These are phyloP conservation scores for Aurinia saxatilis DNA, from an alignment of 345 rosid genomes.

Conservation along the genomic window DNA sequence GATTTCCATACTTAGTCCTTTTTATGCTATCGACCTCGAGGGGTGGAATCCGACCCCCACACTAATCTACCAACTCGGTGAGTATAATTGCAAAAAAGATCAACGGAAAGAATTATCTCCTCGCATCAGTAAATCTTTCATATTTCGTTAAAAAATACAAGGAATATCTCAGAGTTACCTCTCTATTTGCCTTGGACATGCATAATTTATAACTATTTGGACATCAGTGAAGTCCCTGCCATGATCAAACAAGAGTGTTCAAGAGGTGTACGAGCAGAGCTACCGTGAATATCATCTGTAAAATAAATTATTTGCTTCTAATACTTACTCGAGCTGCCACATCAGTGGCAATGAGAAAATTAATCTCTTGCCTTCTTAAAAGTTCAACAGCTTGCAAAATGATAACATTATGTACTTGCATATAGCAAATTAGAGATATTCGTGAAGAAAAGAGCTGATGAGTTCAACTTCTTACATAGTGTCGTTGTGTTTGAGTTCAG, in stretches of 20 bases:
- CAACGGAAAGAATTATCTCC: background rate
- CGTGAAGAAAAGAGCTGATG: background rate
- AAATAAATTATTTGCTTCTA: background rate
- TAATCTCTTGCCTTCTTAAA: constrained; percentile 85
- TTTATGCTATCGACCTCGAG: too few species aligned
- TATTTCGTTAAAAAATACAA: background rate
- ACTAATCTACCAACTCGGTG: constrained; percentile 96
- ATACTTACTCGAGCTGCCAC: constrained; percentile 92
- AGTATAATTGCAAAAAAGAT: constrained; percentile 51
- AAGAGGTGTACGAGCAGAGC: constrained; percentile 4
- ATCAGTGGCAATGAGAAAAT: constrained; percentile 91
- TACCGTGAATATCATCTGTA: too few species aligned
- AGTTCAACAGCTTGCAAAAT: constrained; percentile 71
- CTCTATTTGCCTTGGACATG: constrained; percentile 93
- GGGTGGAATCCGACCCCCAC: too few species aligned
- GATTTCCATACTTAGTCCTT: too few species aligned
- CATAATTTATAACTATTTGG: constrained; percentile 86
- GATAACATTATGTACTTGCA: constrained; percentile 11
- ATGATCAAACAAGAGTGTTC: constrained; percentile 10
- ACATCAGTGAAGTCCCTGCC: constrained; percentile 95
- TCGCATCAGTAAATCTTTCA: background rate
- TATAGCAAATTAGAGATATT: background rate
- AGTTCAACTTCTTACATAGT: constrained; percentile 56
- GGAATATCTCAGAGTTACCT: constrained; percentile 34
- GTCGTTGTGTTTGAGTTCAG: constrained; percentile 92